Evolutionary conservation across 129 eudicot genomes (phyloP).

Genomic region (Pittosporum tobira): DNA sequence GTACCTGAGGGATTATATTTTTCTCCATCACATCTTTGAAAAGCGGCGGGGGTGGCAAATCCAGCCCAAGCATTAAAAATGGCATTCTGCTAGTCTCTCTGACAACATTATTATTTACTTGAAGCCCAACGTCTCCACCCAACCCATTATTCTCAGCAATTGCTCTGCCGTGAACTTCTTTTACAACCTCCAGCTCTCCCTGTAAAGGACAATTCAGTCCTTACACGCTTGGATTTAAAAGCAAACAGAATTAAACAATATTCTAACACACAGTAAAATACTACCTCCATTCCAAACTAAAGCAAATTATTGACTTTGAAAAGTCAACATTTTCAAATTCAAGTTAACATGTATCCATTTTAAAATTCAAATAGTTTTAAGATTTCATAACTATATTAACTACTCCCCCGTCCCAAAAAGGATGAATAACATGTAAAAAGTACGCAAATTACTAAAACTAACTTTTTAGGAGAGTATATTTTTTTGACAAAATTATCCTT

Average conservation of each 20-base stretch:
- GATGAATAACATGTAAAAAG: too few species aligned
- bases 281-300: too few species aligned
- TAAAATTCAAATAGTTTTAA: too few species aligned
- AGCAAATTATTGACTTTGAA: too few species aligned
- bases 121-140: slow-evolving; percentile 30
- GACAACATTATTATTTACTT: slow-evolving; percentile 22
- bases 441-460: too few species aligned
- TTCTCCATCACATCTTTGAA: slow-evolving; percentile 92
- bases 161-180: slow-evolving; percentile 48
- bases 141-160: slow-evolving; percentile 25
- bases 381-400: too few species aligned
- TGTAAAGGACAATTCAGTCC: background rate
- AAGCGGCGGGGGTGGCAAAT: slow-evolving; percentile 93
- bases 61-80: slow-evolving; percentile 91
- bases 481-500: too few species aligned
- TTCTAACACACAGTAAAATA: background rate
- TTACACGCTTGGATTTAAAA: background rate
- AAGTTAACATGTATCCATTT: too few species aligned
- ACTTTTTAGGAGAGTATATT: too few species aligned
- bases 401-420: too few species aligned
- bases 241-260: background rate
- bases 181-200: slow-evolving; percentile 95
- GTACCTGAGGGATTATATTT: slow-evolving; percentile 92
- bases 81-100: slow-evolving; percentile 71
- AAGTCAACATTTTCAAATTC: too few species aligned